Evolutionary conservation across 345 rosid species (phyloP).

Genomic region (Alliaria petiolata): DNA sequence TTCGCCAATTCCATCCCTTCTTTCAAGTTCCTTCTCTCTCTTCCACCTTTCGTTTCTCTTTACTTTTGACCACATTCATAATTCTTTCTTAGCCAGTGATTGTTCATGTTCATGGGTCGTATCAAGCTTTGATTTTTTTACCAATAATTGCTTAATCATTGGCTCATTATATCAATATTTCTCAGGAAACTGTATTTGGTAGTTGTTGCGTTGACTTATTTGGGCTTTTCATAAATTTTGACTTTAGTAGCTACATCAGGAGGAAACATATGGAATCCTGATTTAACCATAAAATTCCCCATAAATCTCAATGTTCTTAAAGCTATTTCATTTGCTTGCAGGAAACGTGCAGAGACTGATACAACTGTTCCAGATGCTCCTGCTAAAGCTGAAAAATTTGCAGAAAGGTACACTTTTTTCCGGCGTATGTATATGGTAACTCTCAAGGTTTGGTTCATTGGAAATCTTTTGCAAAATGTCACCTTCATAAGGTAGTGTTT

Average conservation of each 20-base stretch:
- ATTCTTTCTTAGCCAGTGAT: neutral
- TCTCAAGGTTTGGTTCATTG: neutral
- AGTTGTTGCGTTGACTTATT: constrained; percentile 11
- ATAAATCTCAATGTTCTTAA: neutral
- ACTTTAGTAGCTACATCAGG: neutral
- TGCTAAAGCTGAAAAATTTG: constrained; percentile 64
- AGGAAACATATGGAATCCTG: neutral
- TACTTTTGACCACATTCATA: neutral
- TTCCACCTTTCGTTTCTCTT: neutral
- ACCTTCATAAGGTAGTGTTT: constrained; percentile 1
- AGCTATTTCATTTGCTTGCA: constrained; percentile 37
- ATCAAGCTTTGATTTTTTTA: neutral
- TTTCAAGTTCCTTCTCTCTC: constrained; percentile 54
- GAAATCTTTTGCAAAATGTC: constrained; percentile 1
- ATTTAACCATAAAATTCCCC: neutral
- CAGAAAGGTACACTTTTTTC: constrained; percentile 46
- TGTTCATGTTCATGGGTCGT: neutral
- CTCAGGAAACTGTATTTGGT: neutral
- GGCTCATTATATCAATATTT: neutral
- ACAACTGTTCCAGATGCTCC: constrained; percentile 70
- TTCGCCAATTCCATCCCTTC: constrained; percentile 86
- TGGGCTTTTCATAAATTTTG: neutral
- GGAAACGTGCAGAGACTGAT: constrained; percentile 88
- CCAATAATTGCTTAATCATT: neutral
- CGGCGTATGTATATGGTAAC: too few relatives aligned